Percentiles rank a stretch among this genome's conserved stretches.
These are phyloP conservation scores for Hypoxylon sp. DNA, from an alignment of 2,329 filamentous ascomycete genomes.

Conservation along the genomic window DNA sequence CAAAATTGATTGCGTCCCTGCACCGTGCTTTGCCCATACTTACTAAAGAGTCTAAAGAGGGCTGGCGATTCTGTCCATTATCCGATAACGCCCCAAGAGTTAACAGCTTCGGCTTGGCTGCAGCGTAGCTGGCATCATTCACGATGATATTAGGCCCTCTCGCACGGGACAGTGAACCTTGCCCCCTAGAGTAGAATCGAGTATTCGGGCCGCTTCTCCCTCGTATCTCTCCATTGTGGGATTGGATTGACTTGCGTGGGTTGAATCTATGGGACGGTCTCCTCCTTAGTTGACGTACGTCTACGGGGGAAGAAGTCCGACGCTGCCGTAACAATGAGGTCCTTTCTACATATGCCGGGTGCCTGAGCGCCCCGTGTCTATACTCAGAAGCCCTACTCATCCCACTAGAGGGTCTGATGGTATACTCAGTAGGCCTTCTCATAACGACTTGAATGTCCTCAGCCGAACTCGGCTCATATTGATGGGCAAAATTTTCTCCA, in stretches of 20 bases:
- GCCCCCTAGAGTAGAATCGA: background rate
- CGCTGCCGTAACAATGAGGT: background rate
- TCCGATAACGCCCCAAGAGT: slow-evolving; percentile 10
- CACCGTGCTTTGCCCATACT: slow-evolving; percentile 1
- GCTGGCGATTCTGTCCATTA: background rate
- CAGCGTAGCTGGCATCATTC: slow-evolving; percentile 1
- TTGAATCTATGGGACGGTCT: background rate
- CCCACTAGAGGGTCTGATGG: background rate
- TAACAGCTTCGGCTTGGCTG: slow-evolving; percentile 4
- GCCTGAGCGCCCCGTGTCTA: background rate
- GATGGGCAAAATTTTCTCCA: background rate
- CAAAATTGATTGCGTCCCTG: background rate
- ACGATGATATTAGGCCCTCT: slow-evolving; percentile 5
- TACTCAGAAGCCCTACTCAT: background rate
- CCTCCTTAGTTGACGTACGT: no score
- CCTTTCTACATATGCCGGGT: background rate
- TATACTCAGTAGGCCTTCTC: slow-evolving; percentile 9
- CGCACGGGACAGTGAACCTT: background rate
- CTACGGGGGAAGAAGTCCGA: background rate
- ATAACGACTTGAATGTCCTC: slow-evolving; percentile 8
- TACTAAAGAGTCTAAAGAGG: slow-evolving; percentile 8
- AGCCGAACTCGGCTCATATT: background rate
- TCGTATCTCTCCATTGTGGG: background rate
- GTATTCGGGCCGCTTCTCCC: background rate
- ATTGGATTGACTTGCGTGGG: background rate